phyloP scores from a whole-genome alignment of 257 asterid genomes.

The Solanum rostratum region DNA sequence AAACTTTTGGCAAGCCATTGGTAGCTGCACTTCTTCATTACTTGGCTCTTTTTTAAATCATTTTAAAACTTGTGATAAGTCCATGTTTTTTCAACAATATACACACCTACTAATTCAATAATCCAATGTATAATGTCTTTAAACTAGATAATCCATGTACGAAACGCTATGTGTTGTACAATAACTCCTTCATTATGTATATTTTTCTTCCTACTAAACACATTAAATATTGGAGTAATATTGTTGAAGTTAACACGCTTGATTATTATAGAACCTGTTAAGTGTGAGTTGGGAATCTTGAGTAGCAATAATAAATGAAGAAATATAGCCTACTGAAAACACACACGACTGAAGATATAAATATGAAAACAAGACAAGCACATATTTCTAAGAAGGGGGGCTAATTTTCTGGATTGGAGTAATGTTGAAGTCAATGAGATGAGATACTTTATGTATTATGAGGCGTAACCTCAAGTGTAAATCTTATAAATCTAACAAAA shows the following conservation, averaged over 20 bases:
- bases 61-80: neutral
- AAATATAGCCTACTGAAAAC: no score
- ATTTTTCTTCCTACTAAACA: no score
- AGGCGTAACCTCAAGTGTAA: no score
- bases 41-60: neutral
- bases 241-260: neutral
- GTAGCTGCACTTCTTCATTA: neutral
- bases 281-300: no score
- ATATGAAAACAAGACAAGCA: neutral
- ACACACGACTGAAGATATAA: no score
- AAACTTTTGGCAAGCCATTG: neutral
- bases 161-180: neutral
- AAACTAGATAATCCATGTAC: neutral
- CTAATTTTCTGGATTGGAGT: neutral
- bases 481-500: no score
- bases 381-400: neutral
- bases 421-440: neutral
- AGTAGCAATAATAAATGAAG: no score
- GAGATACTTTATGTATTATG: neutral
- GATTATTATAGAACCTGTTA: neutral
- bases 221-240: neutral
- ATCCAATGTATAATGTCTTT: neutral
- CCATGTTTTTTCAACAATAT: neutral
- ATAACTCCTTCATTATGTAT: neutral
- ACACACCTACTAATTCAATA: neutral